Evolutionary conservation across 2,329 filamentous ascomycete species (phyloP).

Genomic region (Onygena corvina): DNA sequence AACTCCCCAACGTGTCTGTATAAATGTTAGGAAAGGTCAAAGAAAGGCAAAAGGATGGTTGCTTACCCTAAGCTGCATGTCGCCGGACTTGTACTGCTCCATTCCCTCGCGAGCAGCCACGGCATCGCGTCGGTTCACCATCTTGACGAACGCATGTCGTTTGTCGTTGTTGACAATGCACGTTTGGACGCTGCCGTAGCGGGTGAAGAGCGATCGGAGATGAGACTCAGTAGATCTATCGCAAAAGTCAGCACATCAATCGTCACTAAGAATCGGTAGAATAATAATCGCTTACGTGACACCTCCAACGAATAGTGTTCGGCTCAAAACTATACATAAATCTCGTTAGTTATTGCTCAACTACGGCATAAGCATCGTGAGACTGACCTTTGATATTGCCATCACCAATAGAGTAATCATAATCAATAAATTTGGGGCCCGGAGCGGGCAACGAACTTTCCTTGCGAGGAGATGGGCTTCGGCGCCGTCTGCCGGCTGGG

Average conservation of each 20-base stretch:
- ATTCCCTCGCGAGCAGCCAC: slow-evolving; percentile 74
- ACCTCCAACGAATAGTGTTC: slow-evolving; percentile 91
- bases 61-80: slow-evolving; percentile 60
- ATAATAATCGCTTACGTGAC: slow-evolving; percentile 57
- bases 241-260: slow-evolving; percentile 16
- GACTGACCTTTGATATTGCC: slow-evolving; percentile 61
- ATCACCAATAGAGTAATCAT: slow-evolving; percentile 59
- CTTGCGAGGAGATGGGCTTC: slow-evolving; percentile 46
- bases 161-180: slow-evolving; percentile 98
- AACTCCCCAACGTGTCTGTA: slow-evolving; percentile 86
- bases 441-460: slow-evolving; percentile 34
- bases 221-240: slow-evolving; percentile 65
- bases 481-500: slow-evolving; percentile 56
- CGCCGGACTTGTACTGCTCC: slow-evolving; percentile 62
- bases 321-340: slow-evolving; percentile 56
- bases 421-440: slow-evolving; percentile 64
- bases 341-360: slow-evolving; percentile 48
- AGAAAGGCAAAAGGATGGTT: slow-evolving; percentile 5
- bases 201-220: slow-evolving; percentile 65
- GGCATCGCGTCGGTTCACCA: slow-evolving; percentile 80
- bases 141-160: slow-evolving; percentile 97
- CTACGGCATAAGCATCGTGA: slow-evolving; percentile 28
- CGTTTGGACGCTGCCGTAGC: slow-evolving; percentile 80
- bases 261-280: background rate
- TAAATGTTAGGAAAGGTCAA: slow-evolving; percentile 13